Evolutionary conservation across 805 yeast species (phyloP), one percentile per base, ranked within the genome.

Genomic region (Wickerhamomyces sydowiorum): DNA sequence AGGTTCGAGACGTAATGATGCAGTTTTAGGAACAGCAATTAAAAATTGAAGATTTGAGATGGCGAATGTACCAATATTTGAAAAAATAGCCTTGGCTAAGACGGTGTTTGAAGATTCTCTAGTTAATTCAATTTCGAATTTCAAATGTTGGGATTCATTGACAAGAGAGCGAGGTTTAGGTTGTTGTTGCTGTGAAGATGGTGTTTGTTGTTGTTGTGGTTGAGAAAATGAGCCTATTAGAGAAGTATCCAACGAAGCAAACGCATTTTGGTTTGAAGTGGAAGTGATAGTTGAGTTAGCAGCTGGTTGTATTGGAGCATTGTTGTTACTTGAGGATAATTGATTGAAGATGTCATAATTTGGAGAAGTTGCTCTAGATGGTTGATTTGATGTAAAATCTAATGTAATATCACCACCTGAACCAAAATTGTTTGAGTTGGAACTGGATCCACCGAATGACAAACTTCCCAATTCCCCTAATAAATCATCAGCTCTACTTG

Each of bases 21-120:
- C 73, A 7, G 73, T 55, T 53, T 79, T 81, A 41, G 95, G 87
- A 25, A 80, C 88, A 0, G 95, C 93, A 30, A 84, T 60, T 55
- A 78, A 68, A 50, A 82, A 76, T 45, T 76, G 75, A 35, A 86
- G 60, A 44, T 72, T 69, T 7, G 73, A 60, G 27, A 84, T 60
- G 14, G 75, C 60, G 7, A 66, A 50, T 35, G 69, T 53, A 37
- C 69, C 64, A 8, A 66, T 46, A 61, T 82, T 84, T 38, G 84
- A 70, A 52, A 80, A 73, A 39, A 61, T 57, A 9, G 77, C 70
- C 27, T 66, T 67, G 8, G 84, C 73, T 22, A 60, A 58, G 30
- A 76, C 57, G 1, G 64, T 58, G 21, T 63, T 53, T 9, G 65
- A 54, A 1, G 75, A 56, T 24, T 62, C 58, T 38, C 72, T 63